phyloP scores from a whole-genome alignment of 352 stramenopile genomes.

The Blastocystis sp. region DNA sequence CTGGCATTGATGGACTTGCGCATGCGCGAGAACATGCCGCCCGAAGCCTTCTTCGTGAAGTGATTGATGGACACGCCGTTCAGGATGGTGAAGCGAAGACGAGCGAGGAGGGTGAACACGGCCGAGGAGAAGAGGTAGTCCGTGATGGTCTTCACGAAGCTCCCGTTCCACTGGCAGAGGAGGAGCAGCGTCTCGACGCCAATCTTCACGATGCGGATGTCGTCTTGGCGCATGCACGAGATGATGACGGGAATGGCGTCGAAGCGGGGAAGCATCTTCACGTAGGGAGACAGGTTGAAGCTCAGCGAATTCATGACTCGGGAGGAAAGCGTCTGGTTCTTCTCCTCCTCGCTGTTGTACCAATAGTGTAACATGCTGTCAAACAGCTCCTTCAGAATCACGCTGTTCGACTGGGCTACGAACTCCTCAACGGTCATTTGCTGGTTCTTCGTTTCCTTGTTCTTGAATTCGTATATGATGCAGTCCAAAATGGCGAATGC shows the following conservation, averaged over 20 bases:
- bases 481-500: conserved; percentile 55
- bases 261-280: conserved; percentile 54
- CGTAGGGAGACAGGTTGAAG: conserved; percentile 59
- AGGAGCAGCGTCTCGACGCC: conserved; percentile 34
- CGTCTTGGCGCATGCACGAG: conserved; percentile 60
- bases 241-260: conserved; percentile 60
- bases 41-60: neutral
- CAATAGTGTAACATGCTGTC: neutral
- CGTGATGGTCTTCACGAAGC: conserved; percentile 60
- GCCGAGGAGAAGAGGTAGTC: conserved; percentile 60
- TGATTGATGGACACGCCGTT: conserved; percentile 24
- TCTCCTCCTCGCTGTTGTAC: neutral
- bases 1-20: neutral
- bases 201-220: conserved; percentile 52
- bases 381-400: conserved; percentile 26
- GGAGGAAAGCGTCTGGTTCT: neutral
- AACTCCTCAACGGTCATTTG: neutral
- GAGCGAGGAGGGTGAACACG: conserved; percentile 18
- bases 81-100: conserved; percentile 50
- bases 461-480: conserved; percentile 66
- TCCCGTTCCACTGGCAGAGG: conserved; percentile 58
- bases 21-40: neutral
- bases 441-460: conserved; percentile 23
- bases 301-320: conserved; percentile 53
- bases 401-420: conserved; percentile 5